phyloP scores from a whole-genome alignment of 129 eudicot genomes.

The Cynara cardunculus region DNA sequence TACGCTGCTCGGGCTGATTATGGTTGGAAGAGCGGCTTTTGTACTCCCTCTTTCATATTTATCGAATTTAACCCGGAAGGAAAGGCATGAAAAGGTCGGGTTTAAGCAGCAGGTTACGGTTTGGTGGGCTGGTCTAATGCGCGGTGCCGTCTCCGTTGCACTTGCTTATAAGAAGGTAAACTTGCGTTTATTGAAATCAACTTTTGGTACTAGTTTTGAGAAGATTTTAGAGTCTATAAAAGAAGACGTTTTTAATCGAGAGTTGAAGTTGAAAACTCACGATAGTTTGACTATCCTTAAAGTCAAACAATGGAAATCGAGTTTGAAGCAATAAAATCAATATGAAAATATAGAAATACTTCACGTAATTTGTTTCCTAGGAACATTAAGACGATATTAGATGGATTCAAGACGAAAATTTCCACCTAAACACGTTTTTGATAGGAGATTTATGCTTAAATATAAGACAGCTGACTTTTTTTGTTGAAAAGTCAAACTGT shows the following conservation, averaged over 20 bases:
- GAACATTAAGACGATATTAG: neutral
- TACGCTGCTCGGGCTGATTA: constrained; percentile 46
- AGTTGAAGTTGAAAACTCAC: neutral
- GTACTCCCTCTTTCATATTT: constrained; percentile 66
- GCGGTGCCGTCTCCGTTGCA: constrained; percentile 93
- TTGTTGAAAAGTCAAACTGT: neutral
- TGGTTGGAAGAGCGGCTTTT: constrained; percentile 74
- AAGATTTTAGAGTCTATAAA: no score
- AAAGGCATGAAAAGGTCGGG: constrained; percentile 30
- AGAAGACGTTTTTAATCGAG: no score
- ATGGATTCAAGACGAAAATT: neutral
- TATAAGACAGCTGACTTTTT: neutral
- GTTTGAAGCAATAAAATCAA: neutral
- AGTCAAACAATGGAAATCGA: neutral
- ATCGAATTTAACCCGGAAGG: constrained; percentile 41
- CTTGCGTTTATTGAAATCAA: neutral
- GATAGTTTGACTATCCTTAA: neutral
- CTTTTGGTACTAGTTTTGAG: neutral
- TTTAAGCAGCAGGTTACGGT: constrained; percentile 67
- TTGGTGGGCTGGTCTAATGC: constrained; percentile 98
- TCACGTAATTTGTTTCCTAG: neutral
- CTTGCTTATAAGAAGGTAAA: constrained; percentile 89
- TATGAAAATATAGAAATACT: no score
- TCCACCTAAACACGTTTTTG: neutral
- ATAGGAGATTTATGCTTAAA: neutral